Conservation (phyloP, 192 early-diverging fungal species). For the Coemansia erecta region DNA sequence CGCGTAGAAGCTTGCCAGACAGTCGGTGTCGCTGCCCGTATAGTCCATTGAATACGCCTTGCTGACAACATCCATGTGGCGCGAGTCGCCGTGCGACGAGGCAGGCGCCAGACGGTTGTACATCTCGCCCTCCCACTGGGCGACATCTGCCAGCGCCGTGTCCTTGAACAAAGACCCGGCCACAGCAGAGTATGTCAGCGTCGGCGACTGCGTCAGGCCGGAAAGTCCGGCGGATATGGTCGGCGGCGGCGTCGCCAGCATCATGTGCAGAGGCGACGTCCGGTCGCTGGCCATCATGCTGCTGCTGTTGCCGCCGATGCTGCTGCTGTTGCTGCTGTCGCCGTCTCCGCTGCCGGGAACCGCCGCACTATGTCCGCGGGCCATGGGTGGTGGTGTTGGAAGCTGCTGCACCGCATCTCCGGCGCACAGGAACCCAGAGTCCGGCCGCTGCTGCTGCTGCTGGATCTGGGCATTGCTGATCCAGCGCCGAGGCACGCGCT, state of each 20-base stretch:
- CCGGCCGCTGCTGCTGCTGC: background rate
- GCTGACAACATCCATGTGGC: constrained; percentile 21
- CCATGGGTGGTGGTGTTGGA: background rate
- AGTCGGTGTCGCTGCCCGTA: constrained; percentile 9
- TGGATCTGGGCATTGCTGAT: background rate
- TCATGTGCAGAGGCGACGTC: background rate
- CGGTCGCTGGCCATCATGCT: background rate
- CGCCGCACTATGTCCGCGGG: too few species aligned
- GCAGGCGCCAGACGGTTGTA: constrained; percentile 19
- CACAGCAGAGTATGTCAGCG: background rate
- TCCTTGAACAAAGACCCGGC: constrained; percentile 26
- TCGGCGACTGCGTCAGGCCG: background rate
- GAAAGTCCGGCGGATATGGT: background rate
- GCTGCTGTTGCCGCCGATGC: background rate
- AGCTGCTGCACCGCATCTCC: background rate
- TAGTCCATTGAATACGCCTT: constrained; percentile 24
- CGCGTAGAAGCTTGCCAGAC: constrained; percentile 25
- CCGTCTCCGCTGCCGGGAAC: background rate
- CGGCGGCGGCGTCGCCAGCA: constrained; percentile 1
- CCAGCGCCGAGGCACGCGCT: constrained; percentile 8
- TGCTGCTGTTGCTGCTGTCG: constrained; percentile 4
- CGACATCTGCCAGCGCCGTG: constrained; percentile 21
- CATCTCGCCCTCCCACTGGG: constrained; percentile 44
- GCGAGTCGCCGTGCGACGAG: constrained; percentile 12
- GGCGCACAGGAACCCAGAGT: constrained; percentile 1